Base-by-base conservation (phyloP, 495 filamentous ascomycete genomes). In the Penicillium robsamsonii region DNA sequence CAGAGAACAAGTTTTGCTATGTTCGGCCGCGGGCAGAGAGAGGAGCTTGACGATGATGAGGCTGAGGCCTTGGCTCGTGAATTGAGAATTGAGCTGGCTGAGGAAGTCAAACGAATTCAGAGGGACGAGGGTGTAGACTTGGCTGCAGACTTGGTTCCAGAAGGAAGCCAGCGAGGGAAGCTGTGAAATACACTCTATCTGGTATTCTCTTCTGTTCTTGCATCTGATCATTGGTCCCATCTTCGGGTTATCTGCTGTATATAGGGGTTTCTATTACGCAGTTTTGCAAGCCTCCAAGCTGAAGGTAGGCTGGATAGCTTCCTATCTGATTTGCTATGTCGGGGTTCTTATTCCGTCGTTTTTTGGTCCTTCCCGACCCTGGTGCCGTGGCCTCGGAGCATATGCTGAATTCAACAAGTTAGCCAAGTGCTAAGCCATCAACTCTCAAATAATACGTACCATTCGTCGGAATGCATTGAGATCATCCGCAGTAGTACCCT, bases 41-140 rank as follows among this genome's bases (percentile, higher is more conserved):
- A 87, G 41, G 92, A 96, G 45, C 70, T 96, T 56, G 91, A 96
- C 66, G 91, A 96, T 62, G 90, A 90, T 8, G 91, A 95, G 62
- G 92, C 79, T 29, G 86, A 65, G 46, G 74, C 59, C 50, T 63
- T 96, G 56, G 87, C 87, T 8, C 70, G 58, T 57, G 71, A 75
- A 64, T 76, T 97, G 59, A 80, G 91, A 62, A 68, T 64, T 56
- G 78, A 80, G 64, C 61, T 96, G 58, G 79, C 74, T 62, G 73
- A 61, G 71, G 85, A 72, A 65, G 69, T 83, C 24, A 70, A 69
- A 59, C 80, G 80, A 58, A 66, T 79, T 48, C 68, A 70, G 55
- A 61, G 58, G 50, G 67, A 72, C 12, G 70, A 80, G 61, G 71
- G 71, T 30, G 50, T 84, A 62, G 74, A 69, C 73, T 57, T 82